Base-by-base conservation (phyloP, 2,329 filamentous ascomycete species). In the Chrysoporthe deuterocubensis region DNA sequence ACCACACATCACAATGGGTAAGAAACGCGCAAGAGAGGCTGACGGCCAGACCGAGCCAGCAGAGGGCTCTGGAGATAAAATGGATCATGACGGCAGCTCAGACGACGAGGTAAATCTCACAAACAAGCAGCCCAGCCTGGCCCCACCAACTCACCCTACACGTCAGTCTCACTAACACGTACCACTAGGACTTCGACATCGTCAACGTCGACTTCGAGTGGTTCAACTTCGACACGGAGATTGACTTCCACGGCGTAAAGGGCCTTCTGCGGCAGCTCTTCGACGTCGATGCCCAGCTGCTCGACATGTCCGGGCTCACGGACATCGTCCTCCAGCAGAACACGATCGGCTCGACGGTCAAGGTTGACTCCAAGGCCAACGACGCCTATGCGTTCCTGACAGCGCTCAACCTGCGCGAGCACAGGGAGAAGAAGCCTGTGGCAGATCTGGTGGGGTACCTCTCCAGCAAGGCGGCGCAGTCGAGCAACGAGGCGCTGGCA, bases 201-300 rank as follows among this genome's bases (percentile, higher is more conserved):
- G 89, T 99, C 72, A 91, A 98, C 76, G 94, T 98, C 67, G 95
- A 98, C 72, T 99, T 99, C 75, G 96, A 99, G 82, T 98, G 94
- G 92, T 99, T 98, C 83, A 96, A 97, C 81, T 97, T 95, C 71
- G 91, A 96, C 74, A 85, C 92, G 1, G 89, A 92, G 8, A 86
- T 97, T 74, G 96, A 99, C 80, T 98, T 98, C 80, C 95, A 98
- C 80, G 96, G 96, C 68, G 87, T 96, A 74, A 97, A 97, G 79
- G 91, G 89, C 11, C 88, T 99, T 8, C 81, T 97, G 69, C 92
- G 95, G 69, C 96, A 99, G 79, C 88, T 99, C 54, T 90, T 99
- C 78, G 96, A 98, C 78, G 88, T 92, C 65, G 96, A 99, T 81
- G 87, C 91, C 59, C 86, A 90, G 69, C 84, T 96, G 42, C 93